Percentiles rank a stretch among this genome's conserved stretches.
Conservation (phyloP, 2,329 filamentous ascomycete species). For the Albifimbria verrucaria region DNA sequence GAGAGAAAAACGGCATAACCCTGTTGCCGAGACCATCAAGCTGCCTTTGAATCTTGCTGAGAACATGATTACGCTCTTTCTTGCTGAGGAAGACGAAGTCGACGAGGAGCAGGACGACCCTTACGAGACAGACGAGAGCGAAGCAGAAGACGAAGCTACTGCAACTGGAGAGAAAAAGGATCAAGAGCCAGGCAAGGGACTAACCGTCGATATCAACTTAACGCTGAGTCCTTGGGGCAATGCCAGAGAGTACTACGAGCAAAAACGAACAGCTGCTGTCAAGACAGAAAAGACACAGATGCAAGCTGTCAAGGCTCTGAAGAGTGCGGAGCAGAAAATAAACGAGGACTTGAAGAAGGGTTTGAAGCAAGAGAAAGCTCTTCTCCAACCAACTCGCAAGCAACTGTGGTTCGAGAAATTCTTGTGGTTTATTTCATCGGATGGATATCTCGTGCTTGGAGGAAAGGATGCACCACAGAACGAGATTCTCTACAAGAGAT, state of each 20-base stretch:
- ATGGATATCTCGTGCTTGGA: slow-evolving; percentile 88
- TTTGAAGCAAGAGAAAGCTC: slow-evolving; percentile 86
- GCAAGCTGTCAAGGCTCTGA: slow-evolving; percentile 78
- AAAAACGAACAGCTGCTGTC: slow-evolving; percentile 76
- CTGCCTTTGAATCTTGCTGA: slow-evolving; percentile 87
- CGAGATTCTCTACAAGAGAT: slow-evolving; percentile 83
- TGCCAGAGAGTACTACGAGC: slow-evolving; percentile 86
- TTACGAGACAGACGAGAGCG: slow-evolving; percentile 67
- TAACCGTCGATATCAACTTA: slow-evolving; percentile 83
- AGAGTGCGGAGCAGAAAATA: slow-evolving; percentile 88
- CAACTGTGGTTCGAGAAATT: slow-evolving; percentile 98
- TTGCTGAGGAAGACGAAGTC: slow-evolving; percentile 67
- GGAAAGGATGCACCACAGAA: slow-evolving; percentile 87
- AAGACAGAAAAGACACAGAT: slow-evolving; percentile 86
- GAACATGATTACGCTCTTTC: slow-evolving; percentile 76
- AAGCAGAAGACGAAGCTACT: slow-evolving; percentile 31
- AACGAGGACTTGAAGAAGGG: slow-evolving; percentile 79
- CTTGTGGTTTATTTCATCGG: slow-evolving; percentile 89
- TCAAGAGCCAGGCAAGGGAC: slow-evolving; percentile 45
- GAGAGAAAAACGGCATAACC: slow-evolving; percentile 78
- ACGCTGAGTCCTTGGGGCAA: slow-evolving; percentile 82
- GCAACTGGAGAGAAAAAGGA: slow-evolving; percentile 29
- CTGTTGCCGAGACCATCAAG: slow-evolving; percentile 83
- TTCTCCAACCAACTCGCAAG: slow-evolving; percentile 77
- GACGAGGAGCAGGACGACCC: slow-evolving; percentile 57